Base-by-base conservation (phyloP, 169 alveolate species). In the Cryptosporidium tyzzeri region DNA sequence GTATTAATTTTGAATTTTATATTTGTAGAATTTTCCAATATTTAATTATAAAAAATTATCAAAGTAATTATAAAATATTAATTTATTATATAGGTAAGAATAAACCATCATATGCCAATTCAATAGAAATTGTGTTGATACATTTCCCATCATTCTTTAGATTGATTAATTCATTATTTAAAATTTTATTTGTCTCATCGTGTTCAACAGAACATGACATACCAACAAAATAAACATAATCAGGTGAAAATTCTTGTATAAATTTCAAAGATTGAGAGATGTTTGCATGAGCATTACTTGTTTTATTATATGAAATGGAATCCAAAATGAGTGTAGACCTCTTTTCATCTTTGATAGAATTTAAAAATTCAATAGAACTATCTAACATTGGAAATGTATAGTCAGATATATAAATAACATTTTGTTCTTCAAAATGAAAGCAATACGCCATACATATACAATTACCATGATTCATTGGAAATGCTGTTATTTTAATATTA, bases 401-500 rank as follows among this genome's bases (percentile, higher is more conserved):
- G 45, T 80, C 89, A 10, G 89, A 80, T 6, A 80, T 65, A 33
- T 62, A 80, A 26, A 80, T 62, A 5, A 80, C 21, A 31, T 80
- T 80, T 18, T 26, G 35, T 5, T 80, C 73, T 12, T 61, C 35
- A 62, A 62, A 80, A 44, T 80, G 89, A 65, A 80, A 62, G 10
- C 89, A 80, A 41, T 62, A 80, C 1, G 80, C 89, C 33, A 80
- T 80, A 35, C 89, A 80, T 45, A 80, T 80, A 65, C 89, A 80
- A 9, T 62, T 39, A 65, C 89, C 89, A 41, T 80, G 89, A 48
- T 80, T 62, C 89, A 80, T 80, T 61, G 89, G 89, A 18, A 80
- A 41, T 41, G 89, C 73, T 21, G 89, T 80, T 39, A 80, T 39
- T 45, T 80, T 58, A 23, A 80, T 21, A 29, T 39, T 55, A 12